Evolutionary conservation across 2,329 filamentous ascomycete species (phyloP), one percentile per base, ranked within the genome.

Genomic region (Scorias spongiosa): DNA sequence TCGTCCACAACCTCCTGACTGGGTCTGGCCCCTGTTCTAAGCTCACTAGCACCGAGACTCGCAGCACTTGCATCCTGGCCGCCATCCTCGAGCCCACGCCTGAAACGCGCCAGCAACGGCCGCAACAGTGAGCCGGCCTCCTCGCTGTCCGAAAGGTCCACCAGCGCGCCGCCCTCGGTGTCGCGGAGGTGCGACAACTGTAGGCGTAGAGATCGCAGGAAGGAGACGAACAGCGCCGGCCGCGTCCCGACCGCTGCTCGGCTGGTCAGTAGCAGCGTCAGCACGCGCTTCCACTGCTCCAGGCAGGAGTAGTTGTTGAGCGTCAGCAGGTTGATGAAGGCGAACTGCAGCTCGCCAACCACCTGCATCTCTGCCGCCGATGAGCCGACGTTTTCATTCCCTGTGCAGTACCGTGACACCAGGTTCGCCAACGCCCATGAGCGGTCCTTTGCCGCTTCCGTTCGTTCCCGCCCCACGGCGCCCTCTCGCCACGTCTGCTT

Each of bases 271-370:
- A 78, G 60, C 18, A 81, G 58, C 1, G 62, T 61, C 9, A 80
- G 59, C 10, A 80, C 50, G 32, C 77, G 62, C 54, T 76, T 78
- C 77, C 77, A 81, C 54, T 80, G 76, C 55, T 80, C 75, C 2
- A 80, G 61, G 52, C 76, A 80, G 2, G 75, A 78, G 55, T 74
- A 78, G 54, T 80, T 81, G 63, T 77, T 77, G 48, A 80, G 63
- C 5, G 75, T 78, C 46, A 80, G 54, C 2, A 76, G 66, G 71
- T 76, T 78, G 9, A 80, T 58, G 51, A 80, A 80, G 29, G 68
- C 68, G 52, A 80, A 76, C 50, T 80, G 75, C 44, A 80, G 53
- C 52, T 80, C 77, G 12, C 75, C 77, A 10, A 65, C 57, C 42
- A 59, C 57, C 34, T 49, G 50, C 45, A 63, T 60, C 15, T 36